Percentiles rank a stretch among this genome's conserved stretches.
These are phyloP conservation scores for Geranomyces michiganensis DNA, from an alignment of 192 early-diverging fungal species.

Conservation along the genomic window DNA sequence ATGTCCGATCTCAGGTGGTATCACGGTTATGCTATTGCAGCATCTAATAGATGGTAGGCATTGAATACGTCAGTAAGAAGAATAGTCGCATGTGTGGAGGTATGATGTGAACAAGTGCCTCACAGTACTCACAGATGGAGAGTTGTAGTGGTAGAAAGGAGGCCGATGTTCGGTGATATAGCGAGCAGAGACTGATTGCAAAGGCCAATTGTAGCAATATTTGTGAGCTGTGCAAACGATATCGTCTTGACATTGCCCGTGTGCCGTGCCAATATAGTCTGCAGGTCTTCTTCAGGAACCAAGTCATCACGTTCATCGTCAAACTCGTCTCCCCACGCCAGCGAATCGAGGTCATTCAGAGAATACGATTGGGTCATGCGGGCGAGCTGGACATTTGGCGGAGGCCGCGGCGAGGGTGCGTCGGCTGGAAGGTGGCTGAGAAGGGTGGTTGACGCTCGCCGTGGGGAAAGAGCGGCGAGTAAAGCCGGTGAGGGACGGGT, in stretches of 20 bases:
- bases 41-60: constrained; percentile 52
- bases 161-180: constrained; percentile 72
- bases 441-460: not conserved
- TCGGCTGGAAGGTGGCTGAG: not conserved
- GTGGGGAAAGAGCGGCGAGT: not conserved
- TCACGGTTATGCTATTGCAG: constrained; percentile 68
- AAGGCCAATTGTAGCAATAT: constrained; percentile 55
- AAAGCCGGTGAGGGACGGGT: too few species aligned
- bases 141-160: constrained; percentile 60
- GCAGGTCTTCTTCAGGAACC: not conserved
- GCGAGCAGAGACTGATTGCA: constrained; percentile 60
- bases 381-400: not conserved
- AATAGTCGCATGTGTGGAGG: too few species aligned
- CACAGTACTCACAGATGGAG: constrained; percentile 69
- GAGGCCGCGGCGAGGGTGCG: constrained; percentile 3
- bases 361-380: constrained; percentile 26
- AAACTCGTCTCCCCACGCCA: constrained; percentile 10
- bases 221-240: constrained; percentile 37
- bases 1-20: constrained; percentile 77
- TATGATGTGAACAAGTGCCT: too few species aligned
- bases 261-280: not conserved
- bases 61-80: constrained; percentile 8
- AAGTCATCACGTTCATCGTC: constrained; percentile 3
- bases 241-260: constrained; percentile 27
- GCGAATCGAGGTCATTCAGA: constrained; percentile 26